A percentile compares a stretch with the other conserved stretches of the same genome.
These are phyloP conservation scores for Arachis stenosperma DNA, from an alignment of 306 rosid genomes.

Conservation along the genomic window DNA sequence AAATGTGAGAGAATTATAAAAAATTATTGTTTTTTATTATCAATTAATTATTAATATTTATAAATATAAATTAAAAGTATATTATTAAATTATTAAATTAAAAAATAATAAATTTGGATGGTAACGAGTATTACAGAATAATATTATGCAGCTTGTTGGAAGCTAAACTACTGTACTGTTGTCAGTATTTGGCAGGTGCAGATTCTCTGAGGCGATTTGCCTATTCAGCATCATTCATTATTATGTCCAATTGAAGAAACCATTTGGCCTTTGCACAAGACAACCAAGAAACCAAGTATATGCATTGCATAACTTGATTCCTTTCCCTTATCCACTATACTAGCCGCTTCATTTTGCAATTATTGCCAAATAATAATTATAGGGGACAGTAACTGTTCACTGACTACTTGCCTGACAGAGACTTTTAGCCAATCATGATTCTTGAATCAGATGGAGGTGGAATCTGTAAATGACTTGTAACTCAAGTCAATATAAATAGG, in stretches of 20 bases:
- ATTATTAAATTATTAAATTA: too few relatives aligned
- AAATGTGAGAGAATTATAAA: too few relatives aligned
- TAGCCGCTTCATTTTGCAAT: conserved; percentile 5
- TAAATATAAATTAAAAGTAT: too few relatives aligned
- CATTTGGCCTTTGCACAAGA: not conserved
- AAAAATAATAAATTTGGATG: not conserved
- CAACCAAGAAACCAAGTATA: not conserved
- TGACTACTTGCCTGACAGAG: not conserved
- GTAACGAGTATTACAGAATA: not conserved
- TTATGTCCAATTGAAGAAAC: conserved; percentile 9
- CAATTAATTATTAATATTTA: too few relatives aligned
- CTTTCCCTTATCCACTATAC: conserved; percentile 6
- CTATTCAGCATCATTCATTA: conserved; percentile 14
- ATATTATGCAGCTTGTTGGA: conserved; percentile 1
- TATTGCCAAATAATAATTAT: conserved; percentile 17
- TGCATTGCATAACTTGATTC: not conserved
- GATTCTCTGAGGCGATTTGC: conserved; percentile 32
- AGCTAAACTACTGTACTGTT: not conserved
- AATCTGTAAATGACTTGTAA: too few relatives aligned
- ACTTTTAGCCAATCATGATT: too few relatives aligned
- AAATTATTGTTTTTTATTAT: too few relatives aligned
- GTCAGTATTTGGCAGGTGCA: conserved; percentile 32
- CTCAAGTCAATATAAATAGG: too few relatives aligned
- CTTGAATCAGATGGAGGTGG: too few relatives aligned
- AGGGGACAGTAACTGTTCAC: not conserved